Evolutionary conservation across 306 rosid genomes (phyloP).

Genomic region (Senna tora): DNA sequence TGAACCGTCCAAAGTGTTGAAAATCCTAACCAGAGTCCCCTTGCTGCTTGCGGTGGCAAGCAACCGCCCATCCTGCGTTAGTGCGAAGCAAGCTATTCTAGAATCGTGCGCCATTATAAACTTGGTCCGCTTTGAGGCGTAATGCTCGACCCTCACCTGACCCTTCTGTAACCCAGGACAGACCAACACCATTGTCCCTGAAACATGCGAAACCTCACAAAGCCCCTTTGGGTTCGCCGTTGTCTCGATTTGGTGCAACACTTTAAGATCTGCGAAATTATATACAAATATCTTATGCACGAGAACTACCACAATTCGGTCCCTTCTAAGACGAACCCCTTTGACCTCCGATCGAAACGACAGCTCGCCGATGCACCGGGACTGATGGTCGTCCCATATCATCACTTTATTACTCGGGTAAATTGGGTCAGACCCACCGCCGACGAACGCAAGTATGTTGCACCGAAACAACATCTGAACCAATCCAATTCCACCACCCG

Average conservation of each 20-base stretch:
- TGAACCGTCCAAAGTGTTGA: conserved; percentile 73
- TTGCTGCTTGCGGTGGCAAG: conserved; percentile 81
- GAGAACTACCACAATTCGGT: conserved; percentile 65
- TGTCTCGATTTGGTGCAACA: conserved; percentile 73
- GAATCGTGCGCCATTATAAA: conserved; percentile 81
- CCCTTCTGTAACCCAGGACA: conserved; percentile 88
- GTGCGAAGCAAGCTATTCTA: conserved; percentile 64
- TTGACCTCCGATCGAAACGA: conserved; percentile 78
- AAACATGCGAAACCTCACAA: conserved; percentile 67
- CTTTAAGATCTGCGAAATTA: conserved; percentile 62
- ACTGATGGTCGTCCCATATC: conserved; percentile 80
- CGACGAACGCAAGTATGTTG: conserved; percentile 75
- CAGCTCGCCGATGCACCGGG: conserved; percentile 74
- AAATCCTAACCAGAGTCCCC: conserved; percentile 76
- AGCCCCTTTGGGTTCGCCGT: conserved; percentile 74
- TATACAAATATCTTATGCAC: conserved; percentile 73
- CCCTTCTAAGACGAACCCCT: conserved; percentile 67
- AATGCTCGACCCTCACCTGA: conserved; percentile 80
- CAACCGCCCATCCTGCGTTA: conserved; percentile 70
- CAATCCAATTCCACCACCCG: conserved; percentile 58
- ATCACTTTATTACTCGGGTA: conserved; percentile 69
- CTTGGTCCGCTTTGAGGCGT: conserved; percentile 73
- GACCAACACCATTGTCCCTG: conserved; percentile 61
- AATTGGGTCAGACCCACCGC: conserved; percentile 66
- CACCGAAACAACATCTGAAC: conserved; percentile 78